phyloP scores from a whole-genome alignment of 1,139 yeast species.

The Taphrina betulina region DNA sequence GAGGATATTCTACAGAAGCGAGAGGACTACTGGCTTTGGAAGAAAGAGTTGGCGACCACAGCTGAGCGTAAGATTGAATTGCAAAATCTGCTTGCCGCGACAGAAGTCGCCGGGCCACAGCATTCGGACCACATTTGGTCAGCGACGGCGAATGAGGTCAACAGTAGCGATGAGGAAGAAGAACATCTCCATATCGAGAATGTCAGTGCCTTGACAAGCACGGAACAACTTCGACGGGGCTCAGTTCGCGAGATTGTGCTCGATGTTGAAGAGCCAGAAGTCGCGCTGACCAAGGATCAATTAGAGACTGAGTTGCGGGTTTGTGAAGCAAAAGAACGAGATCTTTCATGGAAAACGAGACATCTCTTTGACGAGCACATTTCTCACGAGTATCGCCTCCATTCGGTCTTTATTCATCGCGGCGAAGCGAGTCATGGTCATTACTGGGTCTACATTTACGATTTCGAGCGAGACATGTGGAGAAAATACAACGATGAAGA shows the following conservation, averaged over 20 bases:
- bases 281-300: slow-evolving; percentile 2
- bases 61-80: neutral
- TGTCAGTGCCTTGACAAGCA: neutral
- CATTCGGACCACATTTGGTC: slow-evolving; percentile 23
- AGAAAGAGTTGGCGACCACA: slow-evolving; percentile 46
- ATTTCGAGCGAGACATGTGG: slow-evolving; percentile 64
- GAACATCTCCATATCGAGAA: slow-evolving; percentile 5
- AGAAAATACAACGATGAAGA: slow-evolving; percentile 90
- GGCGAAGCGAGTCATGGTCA: slow-evolving; percentile 97
- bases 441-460: slow-evolving; percentile 91
- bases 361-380: slow-evolving; percentile 49
- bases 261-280: neutral
- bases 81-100: neutral
- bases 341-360: slow-evolving; percentile 37
- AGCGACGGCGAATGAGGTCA: slow-evolving; percentile 22
- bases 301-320: slow-evolving; percentile 7
- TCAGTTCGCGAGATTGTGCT: slow-evolving; percentile 10
- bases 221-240: slow-evolving; percentile 3
- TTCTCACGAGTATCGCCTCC: slow-evolving; percentile 71
- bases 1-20: slow-evolving; percentile 53
- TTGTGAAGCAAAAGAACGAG: slow-evolving; percentile 15
- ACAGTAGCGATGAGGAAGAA: slow-evolving; percentile 4
- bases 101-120: slow-evolving; percentile 2
- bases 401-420: slow-evolving; percentile 89
- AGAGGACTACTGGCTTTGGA: slow-evolving; percentile 65